phyloP scores from a whole-genome alignment of 2,329 filamentous ascomycete genomes.

The Colletotrichum plurivorum region DNA sequence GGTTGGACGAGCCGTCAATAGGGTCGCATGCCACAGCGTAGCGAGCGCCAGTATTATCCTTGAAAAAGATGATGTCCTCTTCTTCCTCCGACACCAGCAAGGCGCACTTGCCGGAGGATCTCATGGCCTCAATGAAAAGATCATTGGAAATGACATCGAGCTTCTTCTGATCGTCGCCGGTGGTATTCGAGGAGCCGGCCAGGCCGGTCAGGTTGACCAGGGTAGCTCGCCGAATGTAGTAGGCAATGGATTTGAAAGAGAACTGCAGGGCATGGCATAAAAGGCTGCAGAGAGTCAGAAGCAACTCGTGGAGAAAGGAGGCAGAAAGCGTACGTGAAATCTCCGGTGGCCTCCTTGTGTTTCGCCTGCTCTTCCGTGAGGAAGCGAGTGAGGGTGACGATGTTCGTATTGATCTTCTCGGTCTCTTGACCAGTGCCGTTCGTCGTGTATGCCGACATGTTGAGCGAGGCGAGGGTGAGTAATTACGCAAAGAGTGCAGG shows the following conservation, averaged over 20 bases:
- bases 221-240: conserved; percentile 97
- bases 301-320: background rate
- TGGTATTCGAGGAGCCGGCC: conserved; percentile 93
- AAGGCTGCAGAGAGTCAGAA: conserved; percentile 68
- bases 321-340: conserved; percentile 85
- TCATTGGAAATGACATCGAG: conserved; percentile 99
- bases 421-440: conserved; percentile 64
- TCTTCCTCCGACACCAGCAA: conserved; percentile 98
- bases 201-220: conserved; percentile 96
- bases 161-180: conserved; percentile 99
- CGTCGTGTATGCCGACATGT: conserved; percentile 42
- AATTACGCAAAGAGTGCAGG: background rate
- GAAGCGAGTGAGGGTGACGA: conserved; percentile 94
- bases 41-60: conserved; percentile 79
- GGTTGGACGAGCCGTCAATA: conserved; percentile 97
- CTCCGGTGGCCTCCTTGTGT: conserved; percentile 94
- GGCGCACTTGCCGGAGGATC: conserved; percentile 89
- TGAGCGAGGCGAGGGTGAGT: background rate
- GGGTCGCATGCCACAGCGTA: conserved; percentile 98
- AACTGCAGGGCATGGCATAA: conserved; percentile 98
- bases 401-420: conserved; percentile 95
- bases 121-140: conserved; percentile 96
- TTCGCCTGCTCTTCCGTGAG: conserved; percentile 96
- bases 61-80: conserved; percentile 91
- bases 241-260: conserved; percentile 99